Percentiles rank a stretch among this genome's conserved stretches.
Evolutionary conservation across 148 eudicot genomes (phyloP).

Genomic region (Vaccinium macrocarpon): DNA sequence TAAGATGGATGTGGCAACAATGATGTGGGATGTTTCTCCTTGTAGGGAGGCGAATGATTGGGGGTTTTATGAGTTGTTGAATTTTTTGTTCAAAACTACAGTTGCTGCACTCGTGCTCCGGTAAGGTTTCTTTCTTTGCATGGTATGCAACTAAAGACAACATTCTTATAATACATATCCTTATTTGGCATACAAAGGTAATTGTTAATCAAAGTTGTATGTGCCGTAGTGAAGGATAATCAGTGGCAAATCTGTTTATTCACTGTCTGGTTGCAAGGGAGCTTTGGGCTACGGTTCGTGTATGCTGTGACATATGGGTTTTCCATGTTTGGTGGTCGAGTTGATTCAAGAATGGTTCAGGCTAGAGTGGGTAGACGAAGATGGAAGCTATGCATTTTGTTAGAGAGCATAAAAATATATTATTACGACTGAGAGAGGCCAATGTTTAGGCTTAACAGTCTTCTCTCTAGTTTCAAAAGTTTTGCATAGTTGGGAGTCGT

Average conservation of each 20-base stretch:
- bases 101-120: no score
- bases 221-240: neutral
- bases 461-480: neutral
- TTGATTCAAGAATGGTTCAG: neutral
- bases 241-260: neutral
- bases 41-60: no score
- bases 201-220: no score
- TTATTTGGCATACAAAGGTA: no score
- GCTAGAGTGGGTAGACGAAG: neutral
- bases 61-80: no score
- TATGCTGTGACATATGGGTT: neutral
- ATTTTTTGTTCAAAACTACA: no score
- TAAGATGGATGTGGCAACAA: no score
- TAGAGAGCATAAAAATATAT: neutral
- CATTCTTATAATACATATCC: no score
- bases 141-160: no score
- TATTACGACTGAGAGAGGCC: neutral
- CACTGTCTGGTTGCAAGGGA: neutral
- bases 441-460: neutral
- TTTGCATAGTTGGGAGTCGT: neutral
- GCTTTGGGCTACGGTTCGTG: neutral
- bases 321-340: neutral
- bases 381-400: neutral
- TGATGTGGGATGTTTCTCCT: no score
- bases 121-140: no score